Percentiles rank a stretch among this genome's conserved stretches.
Conservation (phyloP, 306 rosid genomes). For the Oemleria cerasiformis region DNA sequence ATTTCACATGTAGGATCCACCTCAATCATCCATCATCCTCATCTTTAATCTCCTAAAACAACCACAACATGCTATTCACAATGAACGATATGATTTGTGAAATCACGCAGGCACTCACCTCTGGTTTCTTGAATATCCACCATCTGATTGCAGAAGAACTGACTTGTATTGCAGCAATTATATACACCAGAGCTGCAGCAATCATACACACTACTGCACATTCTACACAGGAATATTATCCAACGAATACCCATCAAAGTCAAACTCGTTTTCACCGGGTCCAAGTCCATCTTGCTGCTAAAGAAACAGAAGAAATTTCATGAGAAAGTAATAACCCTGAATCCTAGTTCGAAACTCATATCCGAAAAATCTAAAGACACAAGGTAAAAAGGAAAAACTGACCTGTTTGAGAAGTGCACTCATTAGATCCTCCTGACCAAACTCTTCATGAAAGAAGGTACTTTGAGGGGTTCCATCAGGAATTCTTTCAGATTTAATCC, state of each 20-base stretch:
- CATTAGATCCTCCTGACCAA: constrained; percentile 90
- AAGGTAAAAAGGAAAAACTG: constrained; percentile 21
- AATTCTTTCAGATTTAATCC: constrained; percentile 65
- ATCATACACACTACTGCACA: constrained; percentile 27
- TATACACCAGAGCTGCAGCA: constrained; percentile 63
- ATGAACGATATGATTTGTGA: constrained; percentile 31
- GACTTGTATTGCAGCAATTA: constrained; percentile 49
- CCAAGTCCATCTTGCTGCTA: constrained; percentile 79
- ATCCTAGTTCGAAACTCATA: neutral
- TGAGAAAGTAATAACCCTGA: neutral
- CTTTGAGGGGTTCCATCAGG: constrained; percentile 51
- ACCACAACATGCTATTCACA: constrained; percentile 38
- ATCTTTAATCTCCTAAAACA: constrained; percentile 35
- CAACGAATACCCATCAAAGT: constrained; percentile 79
- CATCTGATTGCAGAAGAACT: constrained; percentile 42
- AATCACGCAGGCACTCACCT: constrained; percentile 19
- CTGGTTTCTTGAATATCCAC: constrained; percentile 28
- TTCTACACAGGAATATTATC: constrained; percentile 82
- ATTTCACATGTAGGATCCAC: constrained; percentile 29
- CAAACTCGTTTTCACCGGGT: constrained; percentile 66
- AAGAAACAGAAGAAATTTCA: constrained; percentile 8
- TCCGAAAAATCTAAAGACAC: constrained; percentile 5
- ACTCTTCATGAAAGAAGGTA: constrained; percentile 61
- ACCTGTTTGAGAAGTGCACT: constrained; percentile 95
- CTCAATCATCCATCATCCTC: constrained; percentile 18